A percentile compares a stretch with the other conserved stretches of the same genome.
phyloP scores from a whole-genome alignment of 2,329 filamentous ascomycete species.

The Paraconiothyrium brasiliense region DNA sequence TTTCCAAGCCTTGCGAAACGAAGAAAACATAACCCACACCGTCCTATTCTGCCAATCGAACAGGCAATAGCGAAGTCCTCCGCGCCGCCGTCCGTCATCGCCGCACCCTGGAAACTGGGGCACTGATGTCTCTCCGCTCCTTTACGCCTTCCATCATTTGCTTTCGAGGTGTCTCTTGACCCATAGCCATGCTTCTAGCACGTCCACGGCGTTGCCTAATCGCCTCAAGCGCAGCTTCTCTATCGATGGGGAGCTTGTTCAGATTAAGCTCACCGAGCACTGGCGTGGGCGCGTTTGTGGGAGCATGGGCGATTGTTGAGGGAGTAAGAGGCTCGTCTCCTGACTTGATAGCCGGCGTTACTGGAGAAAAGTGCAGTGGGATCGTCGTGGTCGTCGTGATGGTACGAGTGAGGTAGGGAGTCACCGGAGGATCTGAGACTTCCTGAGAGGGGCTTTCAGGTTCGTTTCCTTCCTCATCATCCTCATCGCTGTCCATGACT shows the following conservation, averaged over 20 bases:
- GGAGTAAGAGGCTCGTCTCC: conserved; percentile 39
- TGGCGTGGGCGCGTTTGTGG: conserved; percentile 39
- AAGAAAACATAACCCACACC: conserved; percentile 6
- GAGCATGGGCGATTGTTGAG: conserved; percentile 49
- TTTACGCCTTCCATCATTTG: conserved; percentile 64
- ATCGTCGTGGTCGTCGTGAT: conserved; percentile 60
- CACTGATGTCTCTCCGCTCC: conserved; percentile 58
- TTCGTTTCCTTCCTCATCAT: conserved; percentile 37
- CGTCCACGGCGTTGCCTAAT: conserved; percentile 77
- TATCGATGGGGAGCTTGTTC: conserved; percentile 55
- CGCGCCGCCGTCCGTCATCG: conserved; percentile 27
- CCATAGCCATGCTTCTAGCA: conserved; percentile 73
- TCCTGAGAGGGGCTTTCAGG: conserved; percentile 31
- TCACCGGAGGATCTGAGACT: conserved; percentile 40
- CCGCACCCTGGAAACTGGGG: conserved; percentile 49
- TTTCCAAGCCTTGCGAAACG: conserved; percentile 31
- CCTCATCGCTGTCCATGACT: conserved; percentile 43
- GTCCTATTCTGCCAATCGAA: conserved; percentile 14
- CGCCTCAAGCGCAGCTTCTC: conserved; percentile 78
- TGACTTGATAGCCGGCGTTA: conserved; percentile 44
- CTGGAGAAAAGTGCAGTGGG: conserved; percentile 57
- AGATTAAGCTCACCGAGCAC: conserved; percentile 43
- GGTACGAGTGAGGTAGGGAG: conserved; percentile 51
- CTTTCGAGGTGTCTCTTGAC: conserved; percentile 68
- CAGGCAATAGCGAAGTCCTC: conserved; percentile 2